phyloP scores from a whole-genome alignment of 73 alveolate species.

The Uronychia setigera region DNA sequence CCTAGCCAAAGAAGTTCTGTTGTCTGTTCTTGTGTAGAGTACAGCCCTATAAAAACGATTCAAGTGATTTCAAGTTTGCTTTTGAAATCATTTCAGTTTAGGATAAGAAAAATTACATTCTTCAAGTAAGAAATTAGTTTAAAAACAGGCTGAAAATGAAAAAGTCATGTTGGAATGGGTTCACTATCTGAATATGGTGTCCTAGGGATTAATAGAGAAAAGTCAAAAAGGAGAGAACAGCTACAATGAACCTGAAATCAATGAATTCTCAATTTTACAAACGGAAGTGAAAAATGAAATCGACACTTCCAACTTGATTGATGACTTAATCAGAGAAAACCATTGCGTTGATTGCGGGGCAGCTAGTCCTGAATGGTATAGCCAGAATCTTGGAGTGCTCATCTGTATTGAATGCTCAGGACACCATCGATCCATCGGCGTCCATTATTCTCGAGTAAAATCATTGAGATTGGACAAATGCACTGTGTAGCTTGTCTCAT shows the following conservation, averaged over 20 bases:
- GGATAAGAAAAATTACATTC: conserved; percentile 14
- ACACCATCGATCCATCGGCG: conserved; percentile 82
- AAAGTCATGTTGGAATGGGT: conserved; percentile 32
- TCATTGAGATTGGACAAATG: conserved; percentile 83
- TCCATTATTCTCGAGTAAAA: conserved; percentile 78
- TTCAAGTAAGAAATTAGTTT: too few species aligned
- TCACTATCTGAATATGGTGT: conserved; percentile 1
- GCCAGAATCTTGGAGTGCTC: conserved; percentile 78
- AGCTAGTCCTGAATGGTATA: conserved; percentile 80
- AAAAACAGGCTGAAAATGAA: conserved; percentile 13
- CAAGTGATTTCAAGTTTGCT: conserved; percentile 16
- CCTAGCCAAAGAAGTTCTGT: conserved; percentile 9
- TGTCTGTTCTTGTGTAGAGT: conserved; percentile 20
- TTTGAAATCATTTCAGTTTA: conserved; percentile 28
- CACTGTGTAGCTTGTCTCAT: conserved; percentile 51
- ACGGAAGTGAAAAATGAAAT: not conserved
- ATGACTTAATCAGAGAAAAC: conserved; percentile 22
- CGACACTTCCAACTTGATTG: not conserved
- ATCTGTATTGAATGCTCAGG: conserved; percentile 92
- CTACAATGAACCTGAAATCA: not conserved
- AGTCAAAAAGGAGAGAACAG: not conserved
- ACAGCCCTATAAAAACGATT: not conserved
- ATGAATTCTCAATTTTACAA: not conserved
- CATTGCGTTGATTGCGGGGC: conserved; percentile 78
- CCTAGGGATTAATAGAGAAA: conserved; percentile 18